Conservation (phyloP, 345 rosid species). For the Draba incana region DNA sequence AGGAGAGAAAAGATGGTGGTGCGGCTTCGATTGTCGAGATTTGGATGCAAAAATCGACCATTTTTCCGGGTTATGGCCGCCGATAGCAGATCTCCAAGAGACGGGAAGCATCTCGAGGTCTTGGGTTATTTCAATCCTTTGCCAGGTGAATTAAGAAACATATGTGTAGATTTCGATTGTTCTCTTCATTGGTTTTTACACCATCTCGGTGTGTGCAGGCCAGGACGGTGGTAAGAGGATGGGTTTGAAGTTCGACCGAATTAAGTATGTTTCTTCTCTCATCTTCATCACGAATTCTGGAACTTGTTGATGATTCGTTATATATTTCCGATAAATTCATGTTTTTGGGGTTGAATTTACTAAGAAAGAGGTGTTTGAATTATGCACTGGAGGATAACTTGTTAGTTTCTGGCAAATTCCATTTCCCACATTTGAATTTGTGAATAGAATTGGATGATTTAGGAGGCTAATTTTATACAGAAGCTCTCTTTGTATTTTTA, state of each 20-base stretch:
- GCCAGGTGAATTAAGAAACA: constrained; percentile 52
- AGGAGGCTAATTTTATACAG: not conserved
- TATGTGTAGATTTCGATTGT: not conserved
- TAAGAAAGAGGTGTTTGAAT: not conserved
- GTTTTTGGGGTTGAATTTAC: constrained; percentile 14
- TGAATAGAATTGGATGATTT: not conserved
- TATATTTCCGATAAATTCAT: not conserved
- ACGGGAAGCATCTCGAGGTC: constrained; percentile 89
- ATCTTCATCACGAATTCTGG: not conserved
- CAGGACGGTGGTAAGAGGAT: constrained; percentile 93
- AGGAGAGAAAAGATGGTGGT: constrained; percentile 62
- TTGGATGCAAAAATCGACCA: constrained; percentile 86
- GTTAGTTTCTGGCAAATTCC: not conserved
- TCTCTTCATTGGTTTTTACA: constrained; percentile 15
- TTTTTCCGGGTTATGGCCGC: constrained; percentile 90
- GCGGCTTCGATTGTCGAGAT: constrained; percentile 69
- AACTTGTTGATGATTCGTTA: not conserved
- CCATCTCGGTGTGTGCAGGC: constrained; percentile 49
- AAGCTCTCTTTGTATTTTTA: not conserved
- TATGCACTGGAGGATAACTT: not conserved
- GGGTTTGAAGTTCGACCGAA: constrained; percentile 90
- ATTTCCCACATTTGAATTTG: not conserved
- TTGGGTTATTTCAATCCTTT: constrained; percentile 84
- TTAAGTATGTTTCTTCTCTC: constrained; percentile 59
- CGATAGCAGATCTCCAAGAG: constrained; percentile 85